These are phyloP conservation scores for Phytophthora foliorum DNA, from an alignment of 352 stramenopile genomes.

Conservation along the genomic window DNA sequence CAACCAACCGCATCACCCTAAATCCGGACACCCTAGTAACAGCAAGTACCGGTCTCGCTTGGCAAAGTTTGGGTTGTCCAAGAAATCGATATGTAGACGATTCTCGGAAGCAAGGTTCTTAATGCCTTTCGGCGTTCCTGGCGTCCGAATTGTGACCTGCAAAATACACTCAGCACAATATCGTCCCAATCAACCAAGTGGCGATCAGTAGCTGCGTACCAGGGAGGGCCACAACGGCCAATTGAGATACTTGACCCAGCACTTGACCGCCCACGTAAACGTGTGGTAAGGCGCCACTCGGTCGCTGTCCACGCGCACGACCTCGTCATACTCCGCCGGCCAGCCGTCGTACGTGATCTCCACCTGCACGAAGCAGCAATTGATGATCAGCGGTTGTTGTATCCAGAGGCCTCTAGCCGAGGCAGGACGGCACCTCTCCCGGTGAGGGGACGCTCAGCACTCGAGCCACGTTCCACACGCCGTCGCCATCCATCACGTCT, in stretches of 20 bases:
- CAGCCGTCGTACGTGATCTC: constrained; percentile 81
- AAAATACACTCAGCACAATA: neutral
- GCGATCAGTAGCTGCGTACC: constrained; percentile 29
- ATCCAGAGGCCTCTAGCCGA: neutral
- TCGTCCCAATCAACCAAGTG: neutral
- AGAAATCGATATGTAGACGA: constrained; percentile 65
- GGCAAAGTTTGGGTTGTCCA: constrained; percentile 57
- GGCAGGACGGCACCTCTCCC: constrained; percentile 19
- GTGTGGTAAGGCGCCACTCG: constrained; percentile 80
- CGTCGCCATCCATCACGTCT: constrained; percentile 75
- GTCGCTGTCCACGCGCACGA: constrained; percentile 61
- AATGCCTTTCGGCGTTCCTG: constrained; percentile 51
- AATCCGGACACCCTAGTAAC: neutral
- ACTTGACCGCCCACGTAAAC: constrained; percentile 83
- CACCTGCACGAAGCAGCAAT: constrained; percentile 40
- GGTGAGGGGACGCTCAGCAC: constrained; percentile 45
- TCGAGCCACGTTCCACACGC: constrained; percentile 75
- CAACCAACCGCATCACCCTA: neutral
- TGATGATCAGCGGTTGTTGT: neutral
- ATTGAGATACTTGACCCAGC: constrained; percentile 86
- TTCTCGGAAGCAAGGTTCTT: constrained; percentile 50
- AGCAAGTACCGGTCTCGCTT: constrained; percentile 47
- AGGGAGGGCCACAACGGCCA: constrained; percentile 81
- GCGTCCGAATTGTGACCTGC: constrained; percentile 73
- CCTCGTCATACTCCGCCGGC: constrained; percentile 63